Base-by-base conservation (phyloP, 805 yeast species). In the Scheffersomyces lignosus region DNA sequence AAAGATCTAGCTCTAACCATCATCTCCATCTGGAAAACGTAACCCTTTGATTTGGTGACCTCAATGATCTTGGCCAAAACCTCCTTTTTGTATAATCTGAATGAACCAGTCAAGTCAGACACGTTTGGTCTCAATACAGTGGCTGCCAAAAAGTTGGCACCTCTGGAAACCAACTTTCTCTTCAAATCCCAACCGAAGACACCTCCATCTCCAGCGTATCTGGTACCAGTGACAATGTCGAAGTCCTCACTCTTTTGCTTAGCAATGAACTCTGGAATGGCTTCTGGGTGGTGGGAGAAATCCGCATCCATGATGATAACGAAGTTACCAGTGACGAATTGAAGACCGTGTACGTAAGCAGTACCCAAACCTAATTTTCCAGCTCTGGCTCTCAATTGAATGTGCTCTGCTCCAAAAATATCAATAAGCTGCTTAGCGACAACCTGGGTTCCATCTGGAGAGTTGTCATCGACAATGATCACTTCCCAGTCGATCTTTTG, bases 11-110 rank as follows among this genome's bases (percentile, higher is more conserved):
- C 91, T 48, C 91, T 77, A 16, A 83, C 91, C 78, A 83, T 81
- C 89, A 83, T 83, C 64, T 83, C 91, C 91, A 83, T 83, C 66
- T 83, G 91, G 77, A 83, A 83, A 28, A 84, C 91, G 51, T 84
- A 83, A 34, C 91, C 91, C 64, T 84, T 83, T 25, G 86, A 78
- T 54, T 76, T 72, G 32, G 90, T 83, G 40, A 72, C 83, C 33
- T 68, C 75, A 45, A 83, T 84, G 45, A 84, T 75, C 54, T 79
- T 76, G 44, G 78, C 75, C 58, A 83, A 71, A 2, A 75, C 89
- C 4, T 73, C 77, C 60, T 82, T 83, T 60, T 81, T 82, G 70
- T 84, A 83, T 47, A 83, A 72, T 56, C 89, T 75, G 73, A 77
- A 83, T 16, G 87, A 80, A 22, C 91, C 91, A 18, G 91, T 83